A percentile compares a stretch with the other conserved stretches of the same genome.
Evolutionary conservation across 345 rosid genomes (phyloP).

Genomic region (Arabidopsis arenosa): DNA sequence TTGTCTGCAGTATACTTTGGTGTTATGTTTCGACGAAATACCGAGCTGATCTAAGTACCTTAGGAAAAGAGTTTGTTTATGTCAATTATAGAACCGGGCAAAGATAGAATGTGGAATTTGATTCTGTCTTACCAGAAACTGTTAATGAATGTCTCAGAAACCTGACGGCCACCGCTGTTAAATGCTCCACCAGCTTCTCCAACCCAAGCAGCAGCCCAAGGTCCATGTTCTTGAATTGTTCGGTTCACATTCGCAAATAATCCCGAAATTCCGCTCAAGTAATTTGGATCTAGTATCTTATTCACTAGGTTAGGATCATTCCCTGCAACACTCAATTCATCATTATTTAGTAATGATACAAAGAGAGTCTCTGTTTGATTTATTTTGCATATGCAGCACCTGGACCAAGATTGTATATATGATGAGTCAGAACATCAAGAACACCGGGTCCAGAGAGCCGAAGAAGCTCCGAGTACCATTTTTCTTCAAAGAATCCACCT

Average conservation of each 20-base stretch:
- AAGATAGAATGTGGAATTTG: background rate
- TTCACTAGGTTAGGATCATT: constrained; percentile 67
- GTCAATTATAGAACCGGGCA: background rate
- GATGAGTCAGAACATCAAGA: constrained; percentile 76
- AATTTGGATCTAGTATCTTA: constrained; percentile 74
- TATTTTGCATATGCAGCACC: constrained; percentile 47
- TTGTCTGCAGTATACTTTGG: constrained; percentile 94
- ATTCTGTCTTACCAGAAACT: constrained; percentile 72
- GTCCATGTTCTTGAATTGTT: constrained; percentile 62
- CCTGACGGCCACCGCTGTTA: constrained; percentile 85
- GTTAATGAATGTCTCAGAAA: constrained; percentile 80
- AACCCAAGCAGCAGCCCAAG: constrained; percentile 96
- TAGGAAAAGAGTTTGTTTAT: background rate
- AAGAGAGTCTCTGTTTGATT: background rate
- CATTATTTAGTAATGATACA: constrained; percentile 8
- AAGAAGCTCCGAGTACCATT: constrained; percentile 77
- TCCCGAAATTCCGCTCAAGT: constrained; percentile 56
- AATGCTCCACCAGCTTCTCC: constrained; percentile 98
- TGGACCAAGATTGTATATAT: constrained; percentile 90
- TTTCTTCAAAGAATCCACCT: constrained; percentile 78
- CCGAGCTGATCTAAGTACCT: constrained; percentile 98
- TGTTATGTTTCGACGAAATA: constrained; percentile 74
- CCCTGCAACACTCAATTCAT: constrained; percentile 52
- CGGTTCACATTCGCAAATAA: constrained; percentile 56
- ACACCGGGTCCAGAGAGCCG: constrained; percentile 69